Evolutionary conservation across 352 stramenopile species (phyloP).

Genomic region (Peronospora destructor): DNA sequence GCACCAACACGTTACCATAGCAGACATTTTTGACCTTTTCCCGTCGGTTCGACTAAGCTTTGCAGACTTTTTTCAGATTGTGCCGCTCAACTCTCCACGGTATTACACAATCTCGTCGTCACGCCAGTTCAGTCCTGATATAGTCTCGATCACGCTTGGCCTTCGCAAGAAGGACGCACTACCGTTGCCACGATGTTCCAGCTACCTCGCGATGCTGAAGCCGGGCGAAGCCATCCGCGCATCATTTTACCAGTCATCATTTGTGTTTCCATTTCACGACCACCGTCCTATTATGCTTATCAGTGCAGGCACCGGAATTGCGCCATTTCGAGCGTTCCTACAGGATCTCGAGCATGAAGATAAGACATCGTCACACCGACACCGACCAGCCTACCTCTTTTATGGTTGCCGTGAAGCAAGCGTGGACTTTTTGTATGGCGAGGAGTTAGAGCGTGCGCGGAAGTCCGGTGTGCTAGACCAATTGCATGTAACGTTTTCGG

Average conservation of each 20-base stretch:
- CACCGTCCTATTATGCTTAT: conserved; percentile 66
- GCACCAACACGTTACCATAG: conserved; percentile 39
- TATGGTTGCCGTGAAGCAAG: conserved; percentile 60
- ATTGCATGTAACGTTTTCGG: conserved; percentile 61
- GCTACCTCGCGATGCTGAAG: conserved; percentile 48
- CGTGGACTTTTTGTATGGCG: conserved; percentile 64
- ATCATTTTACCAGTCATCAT: conserved; percentile 67
- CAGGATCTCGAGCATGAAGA: conserved; percentile 67
- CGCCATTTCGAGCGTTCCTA: conserved; percentile 74
- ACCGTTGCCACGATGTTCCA: conserved; percentile 69
- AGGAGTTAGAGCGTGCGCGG: conserved; percentile 46
- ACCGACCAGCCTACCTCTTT: conserved; percentile 60
- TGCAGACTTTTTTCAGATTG: conserved; percentile 58
- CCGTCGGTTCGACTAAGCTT: conserved; percentile 62
- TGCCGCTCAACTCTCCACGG: conserved; percentile 49
- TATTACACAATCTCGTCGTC: conserved; percentile 86
- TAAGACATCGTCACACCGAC: conserved; percentile 11
- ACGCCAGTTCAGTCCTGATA: conserved; percentile 41
- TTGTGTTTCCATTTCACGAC: conserved; percentile 61
- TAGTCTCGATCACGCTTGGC: conserved; percentile 66
- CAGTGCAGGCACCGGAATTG: conserved; percentile 72
- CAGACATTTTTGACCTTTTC: conserved; percentile 63
- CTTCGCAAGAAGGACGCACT: conserved; percentile 43
- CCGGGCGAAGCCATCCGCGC: conserved; percentile 48
- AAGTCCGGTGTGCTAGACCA: conserved; percentile 39